Conservation (phyloP, 2,329 filamentous ascomycete genomes). For the Teratosphaeria zuluensis region DNA sequence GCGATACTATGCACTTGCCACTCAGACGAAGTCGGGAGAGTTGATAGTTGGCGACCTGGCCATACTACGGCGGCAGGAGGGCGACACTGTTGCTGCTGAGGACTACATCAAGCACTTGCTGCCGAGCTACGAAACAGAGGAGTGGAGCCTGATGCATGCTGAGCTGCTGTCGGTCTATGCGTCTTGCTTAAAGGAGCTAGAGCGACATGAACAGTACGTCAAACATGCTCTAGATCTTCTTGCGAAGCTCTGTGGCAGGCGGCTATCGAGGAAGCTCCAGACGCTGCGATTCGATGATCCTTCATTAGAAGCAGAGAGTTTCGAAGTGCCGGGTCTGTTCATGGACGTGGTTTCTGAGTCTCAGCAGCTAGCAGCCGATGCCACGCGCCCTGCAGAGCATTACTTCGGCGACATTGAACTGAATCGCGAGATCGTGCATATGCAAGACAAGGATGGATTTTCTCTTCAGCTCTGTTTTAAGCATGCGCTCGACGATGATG, state of each 20-base stretch:
- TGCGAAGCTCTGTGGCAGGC: constrained; percentile 48
- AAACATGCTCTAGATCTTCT: constrained; percentile 65
- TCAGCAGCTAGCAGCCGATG: constrained; percentile 46
- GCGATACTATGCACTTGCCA: constrained; percentile 71
- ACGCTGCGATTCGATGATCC: constrained; percentile 26
- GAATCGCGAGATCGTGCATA: constrained; percentile 59
- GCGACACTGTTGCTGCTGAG: constrained; percentile 64
- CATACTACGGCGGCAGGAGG: constrained; percentile 60
- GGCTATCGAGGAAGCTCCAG: neutral
- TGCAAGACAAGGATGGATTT: constrained; percentile 65
- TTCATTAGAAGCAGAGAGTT: constrained; percentile 1
- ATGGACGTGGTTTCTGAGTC: constrained; percentile 40
- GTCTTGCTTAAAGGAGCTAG: constrained; percentile 66
- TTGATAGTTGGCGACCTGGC: constrained; percentile 76
- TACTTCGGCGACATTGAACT: constrained; percentile 66
- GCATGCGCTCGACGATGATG: constrained; percentile 61
- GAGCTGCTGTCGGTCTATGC: constrained; percentile 81
- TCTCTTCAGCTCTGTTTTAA: constrained; percentile 56
- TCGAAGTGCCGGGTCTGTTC: constrained; percentile 29
- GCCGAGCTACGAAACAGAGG: constrained; percentile 65
- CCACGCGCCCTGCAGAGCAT: constrained; percentile 57
- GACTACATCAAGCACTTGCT: constrained; percentile 70
- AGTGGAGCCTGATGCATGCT: constrained; percentile 72
- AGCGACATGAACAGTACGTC: constrained; percentile 69
- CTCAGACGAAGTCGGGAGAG: constrained; percentile 67